Base-by-base conservation (phyloP, 163 green algal species). In the Trebouxiophyceae sp. region DNA sequence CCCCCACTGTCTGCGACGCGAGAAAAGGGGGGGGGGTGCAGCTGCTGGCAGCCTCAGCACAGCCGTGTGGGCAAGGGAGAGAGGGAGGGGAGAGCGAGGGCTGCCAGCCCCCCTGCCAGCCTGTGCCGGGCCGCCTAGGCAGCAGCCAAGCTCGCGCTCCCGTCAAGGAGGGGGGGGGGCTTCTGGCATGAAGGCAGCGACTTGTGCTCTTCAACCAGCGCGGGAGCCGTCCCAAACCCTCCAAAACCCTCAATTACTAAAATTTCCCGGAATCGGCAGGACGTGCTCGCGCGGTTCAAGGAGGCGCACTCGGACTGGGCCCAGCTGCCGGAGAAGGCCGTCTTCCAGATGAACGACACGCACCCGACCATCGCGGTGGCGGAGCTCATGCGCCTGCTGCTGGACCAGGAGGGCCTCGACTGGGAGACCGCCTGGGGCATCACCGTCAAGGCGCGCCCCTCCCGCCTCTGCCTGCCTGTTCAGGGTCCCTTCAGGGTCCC, bases 301-400 rank as follows among this genome's bases (percentile, higher is more conserved):
- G 67, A 73, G 57, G 77, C 69, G 54, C 66, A 62, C 27, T 70
- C 79, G 64, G 65, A 84, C 70, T 75, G 74, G 70, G 62, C 69
- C 34, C 57, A 66, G 22, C 69, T 88, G 57, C 75, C 74, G n/a
- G 61, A 79, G 27, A 85, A 86, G 67, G 85, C 84, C 2, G 54
- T 63, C 34, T 93, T 99, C 81, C 93, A 99, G 83, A 82, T 98
- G 70, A 99, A 98, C 79, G 93, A 99, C 86, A 99, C 93, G 6
- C 93, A 99, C 81, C 93, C 93, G 54, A 96, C 93, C 62, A 95
- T 97, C 45, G 92, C 87, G 16, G 87, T 99, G 32, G 73, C 93
- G 44, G 93, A 99, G 87, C 85, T 99, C 44, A 99, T 99, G 93
- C 88, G 93, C 24, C 73, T 98, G 72, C 84, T 99, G 5, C 96